phyloP scores from a whole-genome alignment of 768 basidiomycete species.

The Hemileccinum rubropunctum region DNA sequence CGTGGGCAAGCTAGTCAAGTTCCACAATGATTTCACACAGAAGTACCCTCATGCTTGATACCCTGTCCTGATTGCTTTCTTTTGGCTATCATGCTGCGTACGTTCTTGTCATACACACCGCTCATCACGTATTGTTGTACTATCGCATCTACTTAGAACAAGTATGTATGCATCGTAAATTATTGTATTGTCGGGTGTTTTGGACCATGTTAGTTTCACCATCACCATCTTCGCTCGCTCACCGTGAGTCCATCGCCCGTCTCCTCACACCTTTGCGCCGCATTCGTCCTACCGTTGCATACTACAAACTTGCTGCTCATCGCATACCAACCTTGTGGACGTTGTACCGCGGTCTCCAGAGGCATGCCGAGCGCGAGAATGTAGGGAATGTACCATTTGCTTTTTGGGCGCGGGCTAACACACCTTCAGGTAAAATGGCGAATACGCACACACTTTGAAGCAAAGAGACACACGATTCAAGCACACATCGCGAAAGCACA shows the following conservation, averaged over 20 bases:
- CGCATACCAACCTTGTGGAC: conserved; percentile 74
- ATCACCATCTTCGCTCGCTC: conserved; percentile 38
- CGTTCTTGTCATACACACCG: background rate
- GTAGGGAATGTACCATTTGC: conserved; percentile 36
- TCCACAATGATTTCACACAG: conserved; percentile 60
- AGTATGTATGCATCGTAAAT: background rate
- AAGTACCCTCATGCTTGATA: conserved; percentile 38
- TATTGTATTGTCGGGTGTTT: background rate
- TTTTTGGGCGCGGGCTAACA: background rate
- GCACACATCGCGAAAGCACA: conserved; percentile 44
- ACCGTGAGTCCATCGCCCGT: conserved; percentile 50
- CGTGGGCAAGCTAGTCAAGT: conserved; percentile 75
- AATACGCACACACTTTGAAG: conserved; percentile 51
- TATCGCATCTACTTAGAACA: background rate
- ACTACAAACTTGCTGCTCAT: conserved; percentile 69
- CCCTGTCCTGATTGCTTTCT: background rate
- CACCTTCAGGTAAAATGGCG: conserved; percentile 53
- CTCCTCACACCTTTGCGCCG: conserved; percentile 58
- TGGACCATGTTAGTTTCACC: conserved; percentile 13
- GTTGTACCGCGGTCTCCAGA: conserved; percentile 69
- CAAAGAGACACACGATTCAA: conserved; percentile 52
- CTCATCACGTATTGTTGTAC: conserved; percentile 2
- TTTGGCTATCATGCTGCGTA: background rate
- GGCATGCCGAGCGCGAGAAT: conserved; percentile 50
- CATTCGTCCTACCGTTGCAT: conserved; percentile 58